Conservation (phyloP, 768 basidiomycete genomes). For the Dacryopinax spathularia region DNA sequence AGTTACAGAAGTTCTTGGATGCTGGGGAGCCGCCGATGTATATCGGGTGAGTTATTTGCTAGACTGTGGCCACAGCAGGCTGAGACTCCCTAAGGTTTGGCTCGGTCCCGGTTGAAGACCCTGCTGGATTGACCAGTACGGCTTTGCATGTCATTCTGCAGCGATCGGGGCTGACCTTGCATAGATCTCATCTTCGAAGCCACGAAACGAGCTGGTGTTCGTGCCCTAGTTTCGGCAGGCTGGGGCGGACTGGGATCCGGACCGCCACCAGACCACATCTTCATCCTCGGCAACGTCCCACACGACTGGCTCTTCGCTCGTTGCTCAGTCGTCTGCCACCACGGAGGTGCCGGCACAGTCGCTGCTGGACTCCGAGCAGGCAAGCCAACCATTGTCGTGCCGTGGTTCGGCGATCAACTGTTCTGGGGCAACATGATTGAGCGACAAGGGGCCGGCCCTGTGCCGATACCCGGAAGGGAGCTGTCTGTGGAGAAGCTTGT, state of each 20-base stretch:
- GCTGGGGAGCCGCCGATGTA: slow-evolving; percentile 42
- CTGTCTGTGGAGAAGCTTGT: slow-evolving; percentile 36
- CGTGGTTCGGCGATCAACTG: slow-evolving; percentile 53
- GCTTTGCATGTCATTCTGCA: background rate
- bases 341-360: slow-evolving; percentile 52
- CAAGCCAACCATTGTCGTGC: slow-evolving; percentile 45
- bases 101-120: slow-evolving; percentile 45
- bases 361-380: slow-evolving; percentile 48
- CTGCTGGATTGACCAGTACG: slow-evolving; percentile 37
- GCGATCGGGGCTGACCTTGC: slow-evolving; percentile 2
- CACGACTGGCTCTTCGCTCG: slow-evolving; percentile 57
- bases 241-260: slow-evolving; percentile 49
- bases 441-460: slow-evolving; percentile 46
- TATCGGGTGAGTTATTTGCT: slow-evolving; percentile 32
- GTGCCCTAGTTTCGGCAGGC: slow-evolving; percentile 49
- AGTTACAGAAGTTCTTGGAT: slow-evolving; percentile 36
- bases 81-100: slow-evolving; percentile 35
- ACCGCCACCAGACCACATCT: slow-evolving; percentile 38
- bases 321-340: slow-evolving; percentile 47
- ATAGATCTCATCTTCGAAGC: slow-evolving; percentile 46
- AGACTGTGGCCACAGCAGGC: background rate
- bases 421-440: slow-evolving; percentile 53
- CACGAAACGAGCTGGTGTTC: slow-evolving; percentile 37
- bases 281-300: slow-evolving; percentile 51
- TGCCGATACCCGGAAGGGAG: slow-evolving; percentile 42